These are phyloP conservation scores for Rickenella mellea DNA, from an alignment of 768 basidiomycete genomes.

Conservation along the genomic window DNA sequence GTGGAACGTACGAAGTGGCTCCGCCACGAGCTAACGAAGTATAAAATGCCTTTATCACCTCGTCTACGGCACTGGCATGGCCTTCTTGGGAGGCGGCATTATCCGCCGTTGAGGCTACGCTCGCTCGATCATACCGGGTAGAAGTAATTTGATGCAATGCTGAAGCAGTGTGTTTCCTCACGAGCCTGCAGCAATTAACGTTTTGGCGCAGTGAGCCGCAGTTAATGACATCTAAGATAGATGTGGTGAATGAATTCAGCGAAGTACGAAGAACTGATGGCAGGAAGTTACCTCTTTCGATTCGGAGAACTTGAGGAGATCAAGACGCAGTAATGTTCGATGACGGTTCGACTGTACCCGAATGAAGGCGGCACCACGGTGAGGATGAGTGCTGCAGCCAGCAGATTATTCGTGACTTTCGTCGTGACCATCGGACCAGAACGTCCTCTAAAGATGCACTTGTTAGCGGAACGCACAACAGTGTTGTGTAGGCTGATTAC, in stretches of 20 bases:
- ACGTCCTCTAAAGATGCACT: slow-evolving; percentile 53
- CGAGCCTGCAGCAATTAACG: slow-evolving; percentile 63
- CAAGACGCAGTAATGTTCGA: slow-evolving; percentile 80
- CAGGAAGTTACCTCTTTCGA: slow-evolving; percentile 49
- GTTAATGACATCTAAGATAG: slow-evolving; percentile 61
- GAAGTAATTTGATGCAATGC: slow-evolving; percentile 58
- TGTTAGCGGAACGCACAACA: too few relatives aligned
- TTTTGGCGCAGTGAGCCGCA: slow-evolving; percentile 85
- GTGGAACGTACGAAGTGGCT: slow-evolving; percentile 43
- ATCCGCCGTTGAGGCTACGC: slow-evolving; percentile 50
- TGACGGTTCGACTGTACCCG: slow-evolving; percentile 58
- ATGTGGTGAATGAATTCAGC: too few relatives aligned
- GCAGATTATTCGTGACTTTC: slow-evolving; percentile 85
- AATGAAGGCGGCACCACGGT: slow-evolving; percentile 64
- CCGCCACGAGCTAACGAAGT: slow-evolving; percentile 48
- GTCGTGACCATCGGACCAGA: slow-evolving; percentile 64
- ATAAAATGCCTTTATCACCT: slow-evolving; percentile 76
- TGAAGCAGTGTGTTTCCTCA: slow-evolving; percentile 58
- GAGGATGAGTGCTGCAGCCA: slow-evolving; percentile 77
- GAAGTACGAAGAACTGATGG: neutral
- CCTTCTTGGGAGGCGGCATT: slow-evolving; percentile 46
- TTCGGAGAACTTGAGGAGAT: slow-evolving; percentile 76
- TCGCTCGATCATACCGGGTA: slow-evolving; percentile 77
- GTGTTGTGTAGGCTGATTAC: slow-evolving; percentile 48
- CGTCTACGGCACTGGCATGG: slow-evolving; percentile 56